Evolutionary conservation across 2,329 filamentous ascomycete species (phyloP).

Genomic region (Alternaria tenuissima): DNA sequence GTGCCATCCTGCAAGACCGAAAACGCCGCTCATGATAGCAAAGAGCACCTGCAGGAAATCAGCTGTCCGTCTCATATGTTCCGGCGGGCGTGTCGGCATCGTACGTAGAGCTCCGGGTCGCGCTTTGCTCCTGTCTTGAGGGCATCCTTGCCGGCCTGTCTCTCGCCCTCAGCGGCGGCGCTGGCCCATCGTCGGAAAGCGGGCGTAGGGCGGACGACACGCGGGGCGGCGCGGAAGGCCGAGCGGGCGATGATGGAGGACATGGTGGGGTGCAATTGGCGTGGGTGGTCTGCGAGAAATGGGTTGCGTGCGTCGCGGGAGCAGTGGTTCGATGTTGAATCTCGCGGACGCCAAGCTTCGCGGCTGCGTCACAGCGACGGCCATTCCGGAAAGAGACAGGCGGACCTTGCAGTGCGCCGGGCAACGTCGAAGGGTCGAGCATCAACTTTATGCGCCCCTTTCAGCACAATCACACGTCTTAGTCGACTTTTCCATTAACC

Average conservation of each 20-base stretch:
- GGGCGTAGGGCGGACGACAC: constrained; percentile 54
- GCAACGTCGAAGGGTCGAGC: constrained; percentile 8
- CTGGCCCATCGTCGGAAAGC: constrained; percentile 48
- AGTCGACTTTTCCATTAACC: constrained; percentile 6
- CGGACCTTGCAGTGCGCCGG: constrained; percentile 22
- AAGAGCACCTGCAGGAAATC: constrained; percentile 75
- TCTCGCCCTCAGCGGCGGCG: constrained; percentile 54
- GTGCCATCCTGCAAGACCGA: constrained; percentile 89
- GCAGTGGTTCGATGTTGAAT: constrained; percentile 32
- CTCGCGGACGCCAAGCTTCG: constrained; percentile 24
- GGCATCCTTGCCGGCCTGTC: constrained; percentile 56
- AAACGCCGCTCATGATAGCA: constrained; percentile 87
- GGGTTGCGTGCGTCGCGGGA: constrained; percentile 23
- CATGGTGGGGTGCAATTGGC: constrained; percentile 46
- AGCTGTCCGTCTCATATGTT: constrained; percentile 23
- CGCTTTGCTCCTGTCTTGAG: constrained; percentile 71
- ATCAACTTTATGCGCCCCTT: constrained; percentile 30
- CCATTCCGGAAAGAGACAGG: constrained; percentile 24
- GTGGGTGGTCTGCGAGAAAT: constrained; percentile 16
- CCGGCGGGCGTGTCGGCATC: constrained; percentile 31
- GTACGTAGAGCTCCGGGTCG: constrained; percentile 79
- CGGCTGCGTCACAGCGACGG: constrained; percentile 22
- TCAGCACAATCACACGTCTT: constrained; percentile 17
- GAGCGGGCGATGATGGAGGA: constrained; percentile 56
- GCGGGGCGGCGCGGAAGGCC: constrained; percentile 57